phyloP scores from a whole-genome alignment of 2,329 filamentous ascomycete genomes.

The Lojkania enalia region DNA sequence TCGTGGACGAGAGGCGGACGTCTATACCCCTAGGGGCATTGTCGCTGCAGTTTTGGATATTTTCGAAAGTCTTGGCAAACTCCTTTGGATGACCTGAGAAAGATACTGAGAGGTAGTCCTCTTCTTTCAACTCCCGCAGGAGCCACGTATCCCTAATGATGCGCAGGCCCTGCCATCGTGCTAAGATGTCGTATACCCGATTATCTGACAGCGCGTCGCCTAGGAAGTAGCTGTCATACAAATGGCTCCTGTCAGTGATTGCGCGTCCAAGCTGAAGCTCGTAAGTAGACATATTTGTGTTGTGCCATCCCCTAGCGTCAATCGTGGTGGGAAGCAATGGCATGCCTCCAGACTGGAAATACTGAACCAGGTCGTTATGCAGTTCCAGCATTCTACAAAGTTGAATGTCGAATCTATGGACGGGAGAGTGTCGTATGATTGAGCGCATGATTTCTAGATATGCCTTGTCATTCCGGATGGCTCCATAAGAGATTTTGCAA shows the following conservation, averaged over 20 bases:
- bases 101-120: constrained; percentile 17
- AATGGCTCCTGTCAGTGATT: background rate
- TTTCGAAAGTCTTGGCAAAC: background rate
- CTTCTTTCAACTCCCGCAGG: constrained; percentile 15
- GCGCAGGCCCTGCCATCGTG: constrained; percentile 29
- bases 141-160: constrained; percentile 28
- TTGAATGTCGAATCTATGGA: constrained; percentile 27
- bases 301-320: background rate
- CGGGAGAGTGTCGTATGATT: constrained; percentile 18
- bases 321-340: constrained; percentile 11
- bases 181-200: constrained; percentile 24
- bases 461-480: constrained; percentile 14
- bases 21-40: too few relatives aligned
- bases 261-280: constrained; percentile 4
- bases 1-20: too few relatives aligned
- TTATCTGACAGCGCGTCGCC: constrained; percentile 13
- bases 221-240: background rate
- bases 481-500: constrained; percentile 16
- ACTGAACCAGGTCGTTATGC: constrained; percentile 21
- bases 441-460: constrained; percentile 32
- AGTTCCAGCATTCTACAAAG: constrained; percentile 23
- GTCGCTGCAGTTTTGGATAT: background rate
- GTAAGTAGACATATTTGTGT: constrained; percentile 4
- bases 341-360: constrained; percentile 11
- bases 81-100: background rate